Conservation (phyloP, 352 stramenopile genomes). For the Globisporangium canariense region DNA sequence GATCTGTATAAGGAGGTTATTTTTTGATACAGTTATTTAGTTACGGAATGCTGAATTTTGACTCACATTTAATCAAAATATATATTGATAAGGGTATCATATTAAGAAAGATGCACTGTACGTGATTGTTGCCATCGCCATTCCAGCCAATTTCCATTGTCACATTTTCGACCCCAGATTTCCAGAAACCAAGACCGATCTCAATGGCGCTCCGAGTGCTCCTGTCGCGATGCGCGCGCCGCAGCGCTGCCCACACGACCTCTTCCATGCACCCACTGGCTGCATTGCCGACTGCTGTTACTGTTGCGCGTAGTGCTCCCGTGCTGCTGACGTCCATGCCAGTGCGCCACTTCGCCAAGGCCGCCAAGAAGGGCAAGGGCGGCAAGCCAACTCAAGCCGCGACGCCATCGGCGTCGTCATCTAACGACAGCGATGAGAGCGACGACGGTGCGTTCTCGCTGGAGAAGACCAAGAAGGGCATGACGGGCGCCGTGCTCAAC, state of each 20-base stretch:
- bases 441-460: conserved; percentile 28
- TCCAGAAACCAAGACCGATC: background rate
- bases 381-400: conserved; percentile 24
- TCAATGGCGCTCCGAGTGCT: conserved; percentile 19
- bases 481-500: conserved; percentile 72
- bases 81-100: background rate
- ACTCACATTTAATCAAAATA: background rate
- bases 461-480: conserved; percentile 75
- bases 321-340: conserved; percentile 4
- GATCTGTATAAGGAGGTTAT: background rate
- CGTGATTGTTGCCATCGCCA: background rate
- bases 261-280: background rate
- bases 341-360: conserved; percentile 62
- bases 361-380: conserved; percentile 54
- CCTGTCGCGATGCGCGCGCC: conserved; percentile 10
- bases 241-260: background rate
- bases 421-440: conserved; percentile 6
- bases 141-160: conserved; percentile 8
- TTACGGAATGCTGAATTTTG: background rate
- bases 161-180: conserved; percentile 11
- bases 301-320: conserved; percentile 14
- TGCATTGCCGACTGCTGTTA: conserved; percentile 4
- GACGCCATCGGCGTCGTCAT: conserved; percentile 3
- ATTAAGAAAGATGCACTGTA: background rate
- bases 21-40: background rate